phyloP scores from a whole-genome alignment of 2,329 filamentous ascomycete species.

The Epichloe uncinata region DNA sequence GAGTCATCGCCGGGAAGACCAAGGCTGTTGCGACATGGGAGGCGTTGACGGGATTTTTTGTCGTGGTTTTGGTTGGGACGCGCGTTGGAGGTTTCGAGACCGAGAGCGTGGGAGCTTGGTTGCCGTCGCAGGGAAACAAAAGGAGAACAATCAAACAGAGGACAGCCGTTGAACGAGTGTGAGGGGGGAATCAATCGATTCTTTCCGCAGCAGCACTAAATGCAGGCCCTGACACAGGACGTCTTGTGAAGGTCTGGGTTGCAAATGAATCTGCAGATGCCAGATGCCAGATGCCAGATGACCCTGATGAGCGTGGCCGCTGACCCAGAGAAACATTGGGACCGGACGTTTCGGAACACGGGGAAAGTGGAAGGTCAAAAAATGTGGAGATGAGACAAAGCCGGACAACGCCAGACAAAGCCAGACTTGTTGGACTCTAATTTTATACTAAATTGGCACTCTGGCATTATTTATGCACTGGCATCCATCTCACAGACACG shows the following conservation, averaged over 20 bases:
- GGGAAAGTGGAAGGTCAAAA: background rate
- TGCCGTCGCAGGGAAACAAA: too few species aligned
- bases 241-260: background rate
- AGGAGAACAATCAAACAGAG: background rate
- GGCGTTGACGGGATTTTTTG: background rate
- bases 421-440: background rate
- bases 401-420: background rate
- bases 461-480: too few species aligned
- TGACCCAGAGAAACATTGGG: background rate
- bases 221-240: background rate
- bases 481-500: too few species aligned
- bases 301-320: background rate
- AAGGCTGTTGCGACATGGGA: constrained; percentile 8
- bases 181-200: background rate
- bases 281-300: background rate
- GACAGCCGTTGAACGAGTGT: background rate
- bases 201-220: background rate
- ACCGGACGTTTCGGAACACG: background rate
- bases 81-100: background rate
- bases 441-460: too few species aligned
- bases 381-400: background rate
- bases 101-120: too few species aligned
- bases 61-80: background rate
- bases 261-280: background rate
- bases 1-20: constrained; percentile 19